Evolutionary conservation across 2,329 filamentous ascomycete genomes (phyloP), one percentile per base, ranked within the genome.

Genomic region (Eutypa lata): DNA sequence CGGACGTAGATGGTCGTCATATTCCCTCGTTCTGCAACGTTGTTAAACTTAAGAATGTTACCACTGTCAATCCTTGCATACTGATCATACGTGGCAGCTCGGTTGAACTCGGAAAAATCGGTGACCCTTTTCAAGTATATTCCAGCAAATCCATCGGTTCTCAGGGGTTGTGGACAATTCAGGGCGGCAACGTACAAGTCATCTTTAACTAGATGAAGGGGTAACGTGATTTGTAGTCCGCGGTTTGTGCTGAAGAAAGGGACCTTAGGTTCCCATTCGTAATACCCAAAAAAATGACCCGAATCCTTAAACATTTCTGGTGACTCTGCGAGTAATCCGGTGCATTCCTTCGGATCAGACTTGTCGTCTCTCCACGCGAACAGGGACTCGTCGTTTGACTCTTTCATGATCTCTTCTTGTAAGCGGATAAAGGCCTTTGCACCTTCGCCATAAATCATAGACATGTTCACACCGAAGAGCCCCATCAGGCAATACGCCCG

Each of bases 381-480:
- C 18, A 50, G 14, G 6, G 38, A 50, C 13, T 31, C 35, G 48
- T 45, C 48, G 18, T 16, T 7, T n/a, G 38, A 43, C 14, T 44
- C 26, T 16, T 21, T 37, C 1, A 28, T 26, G 11, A 45, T 45
- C 24, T 37, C 48, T 26, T 26, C 40, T 16, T 37, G 2, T 10
- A 50, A 21, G 7, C 48, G 37, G n/a, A 44, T 44, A 38, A 50
- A 50, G 26, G 35, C 48, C 16, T 24, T 21, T 8, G 22, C 6
- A 7, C 38, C 37, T 26, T 50, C 48, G 5, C 48, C 48, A 22
- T 50, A 50, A n/a, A 50, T 38, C 18, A 45, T 28, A 24, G 48
- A 21, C 48, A 50, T 50, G 26, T 44, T 24, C 13, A 50, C 38
- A 10, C 26, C 40, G 48, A 50, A 50, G 37, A 50, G 21, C 5